phyloP scores from a whole-genome alignment of 108 stramenopile species.

The Nitzschia palea region DNA sequence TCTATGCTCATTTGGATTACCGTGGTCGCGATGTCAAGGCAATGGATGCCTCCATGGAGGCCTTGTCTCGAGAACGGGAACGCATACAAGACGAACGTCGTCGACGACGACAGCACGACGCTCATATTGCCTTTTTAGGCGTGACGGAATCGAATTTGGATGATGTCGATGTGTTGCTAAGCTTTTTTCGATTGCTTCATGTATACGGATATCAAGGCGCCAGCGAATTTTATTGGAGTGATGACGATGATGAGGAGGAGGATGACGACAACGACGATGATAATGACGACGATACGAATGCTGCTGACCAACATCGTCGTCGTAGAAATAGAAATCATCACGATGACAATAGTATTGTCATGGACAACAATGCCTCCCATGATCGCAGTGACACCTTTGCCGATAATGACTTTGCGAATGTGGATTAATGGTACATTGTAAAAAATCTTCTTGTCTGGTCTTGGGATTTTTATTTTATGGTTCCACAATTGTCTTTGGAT shows the following conservation, averaged over 20 bases:
- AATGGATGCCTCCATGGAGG: constrained; percentile 36
- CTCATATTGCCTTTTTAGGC: background rate
- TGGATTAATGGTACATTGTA: background rate
- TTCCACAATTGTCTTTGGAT: background rate
- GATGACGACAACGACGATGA: constrained; percentile 1
- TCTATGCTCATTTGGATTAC: constrained; percentile 48
- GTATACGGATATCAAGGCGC: constrained; percentile 3
- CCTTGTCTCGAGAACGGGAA: constrained; percentile 18
- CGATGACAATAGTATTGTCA: too few relatives aligned
- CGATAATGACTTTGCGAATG: background rate
- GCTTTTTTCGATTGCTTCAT: constrained; percentile 10
- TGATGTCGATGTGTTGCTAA: constrained; percentile 13
- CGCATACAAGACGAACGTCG: constrained; percentile 30
- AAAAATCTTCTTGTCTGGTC: too few relatives aligned
- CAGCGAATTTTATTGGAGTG: background rate
- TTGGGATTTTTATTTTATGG: too few relatives aligned
- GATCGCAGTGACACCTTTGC: too few relatives aligned
- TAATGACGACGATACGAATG: background rate
- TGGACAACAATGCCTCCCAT: too few relatives aligned
- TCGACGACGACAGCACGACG: constrained; percentile 16
- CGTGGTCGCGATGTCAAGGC: constrained; percentile 43
- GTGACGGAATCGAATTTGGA: background rate
- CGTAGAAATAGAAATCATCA: too few relatives aligned
- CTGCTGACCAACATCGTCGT: background rate
- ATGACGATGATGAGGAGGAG: constrained; percentile 12